Evolutionary conservation across 2,329 filamentous ascomycete genomes (phyloP).

Genomic region (Fusarium domesticum): DNA sequence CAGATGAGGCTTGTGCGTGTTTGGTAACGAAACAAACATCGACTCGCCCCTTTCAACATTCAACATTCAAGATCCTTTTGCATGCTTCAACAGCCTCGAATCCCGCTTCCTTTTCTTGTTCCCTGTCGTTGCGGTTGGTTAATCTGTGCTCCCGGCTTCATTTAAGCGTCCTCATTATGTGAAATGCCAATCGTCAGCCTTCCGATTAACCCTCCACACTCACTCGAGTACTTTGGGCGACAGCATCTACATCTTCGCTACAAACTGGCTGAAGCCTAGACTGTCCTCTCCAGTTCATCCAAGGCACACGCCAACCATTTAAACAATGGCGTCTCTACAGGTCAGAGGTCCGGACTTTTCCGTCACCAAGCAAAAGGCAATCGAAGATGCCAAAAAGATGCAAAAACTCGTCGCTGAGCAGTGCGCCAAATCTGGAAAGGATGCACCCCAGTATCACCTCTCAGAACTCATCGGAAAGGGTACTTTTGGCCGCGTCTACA

Average conservation of each 20-base stretch:
- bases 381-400: conserved; percentile 70
- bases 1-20: background rate
- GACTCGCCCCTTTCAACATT: background rate
- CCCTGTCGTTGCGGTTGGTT: too few relatives aligned
- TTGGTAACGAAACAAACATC: conserved; percentile 2
- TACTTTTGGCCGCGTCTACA: conserved; percentile 71
- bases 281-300: conserved; percentile 7
- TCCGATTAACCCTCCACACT: too few relatives aligned
- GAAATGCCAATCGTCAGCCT: too few relatives aligned
- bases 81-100: background rate
- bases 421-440: conserved; percentile 56
- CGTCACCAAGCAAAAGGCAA: conserved; percentile 55
- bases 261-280: background rate
- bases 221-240: too few relatives aligned
- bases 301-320: conserved; percentile 9
- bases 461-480: conserved; percentile 73
- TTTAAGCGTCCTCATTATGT: too few relatives aligned
- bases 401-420: conserved; percentile 61
- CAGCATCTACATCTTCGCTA: background rate
- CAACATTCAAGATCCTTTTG: background rate
- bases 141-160: too few relatives aligned
- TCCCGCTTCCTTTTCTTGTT: background rate
- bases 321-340: conserved; percentile 43
- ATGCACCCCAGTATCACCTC: conserved; percentile 64
- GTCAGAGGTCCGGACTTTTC: conserved; percentile 42